These are phyloP conservation scores for Candida xiaguanensis DNA, from an alignment of 805 yeast genomes.

Conservation along the genomic window DNA sequence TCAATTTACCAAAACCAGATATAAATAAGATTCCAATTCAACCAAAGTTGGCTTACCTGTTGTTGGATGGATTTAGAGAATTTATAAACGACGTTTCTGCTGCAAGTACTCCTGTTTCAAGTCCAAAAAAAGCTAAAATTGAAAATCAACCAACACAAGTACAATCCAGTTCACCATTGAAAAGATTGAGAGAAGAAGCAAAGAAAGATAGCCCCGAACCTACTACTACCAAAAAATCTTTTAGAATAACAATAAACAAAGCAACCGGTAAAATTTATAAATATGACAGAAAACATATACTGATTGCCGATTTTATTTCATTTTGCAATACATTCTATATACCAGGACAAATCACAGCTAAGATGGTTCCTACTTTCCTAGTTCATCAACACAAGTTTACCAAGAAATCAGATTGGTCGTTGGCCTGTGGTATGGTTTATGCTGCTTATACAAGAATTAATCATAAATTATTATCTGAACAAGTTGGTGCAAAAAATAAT, in stretches of 20 bases:
- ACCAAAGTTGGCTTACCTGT: slow-evolving; percentile 34
- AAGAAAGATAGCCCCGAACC: slow-evolving; percentile 22
- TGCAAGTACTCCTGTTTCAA: slow-evolving; percentile 17
- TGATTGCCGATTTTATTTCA: slow-evolving; percentile 33
- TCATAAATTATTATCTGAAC: slow-evolving; percentile 39
- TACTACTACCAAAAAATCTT: slow-evolving; percentile 19
- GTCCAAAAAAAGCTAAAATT: slow-evolving; percentile 20
- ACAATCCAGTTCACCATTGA: slow-evolving; percentile 32
- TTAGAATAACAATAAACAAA: slow-evolving; percentile 4
- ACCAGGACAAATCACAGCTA: slow-evolving; percentile 49
- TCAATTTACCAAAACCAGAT: slow-evolving; percentile 48
- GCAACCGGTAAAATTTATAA: slow-evolving; percentile 8
- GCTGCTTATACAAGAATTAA: slow-evolving; percentile 57
- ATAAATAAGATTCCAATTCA: slow-evolving; percentile 57
- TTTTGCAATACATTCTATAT: slow-evolving; percentile 64
- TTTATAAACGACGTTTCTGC: slow-evolving; percentile 25
- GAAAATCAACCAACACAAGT: slow-evolving; percentile 14
- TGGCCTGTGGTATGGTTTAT: slow-evolving; percentile 63
- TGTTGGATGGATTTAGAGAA: slow-evolving; percentile 45
- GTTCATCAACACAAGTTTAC: slow-evolving; percentile 47
- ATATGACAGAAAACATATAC: slow-evolving; percentile 21
- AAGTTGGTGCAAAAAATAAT: slow-evolving; percentile 47
- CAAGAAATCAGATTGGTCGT: slow-evolving; percentile 62
- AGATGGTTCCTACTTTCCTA: slow-evolving; percentile 48
- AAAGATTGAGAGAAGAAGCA: slow-evolving; percentile 16